These are phyloP conservation scores for Lachancea waltii DNA, from an alignment of 805 yeast species.

Conservation along the genomic window DNA sequence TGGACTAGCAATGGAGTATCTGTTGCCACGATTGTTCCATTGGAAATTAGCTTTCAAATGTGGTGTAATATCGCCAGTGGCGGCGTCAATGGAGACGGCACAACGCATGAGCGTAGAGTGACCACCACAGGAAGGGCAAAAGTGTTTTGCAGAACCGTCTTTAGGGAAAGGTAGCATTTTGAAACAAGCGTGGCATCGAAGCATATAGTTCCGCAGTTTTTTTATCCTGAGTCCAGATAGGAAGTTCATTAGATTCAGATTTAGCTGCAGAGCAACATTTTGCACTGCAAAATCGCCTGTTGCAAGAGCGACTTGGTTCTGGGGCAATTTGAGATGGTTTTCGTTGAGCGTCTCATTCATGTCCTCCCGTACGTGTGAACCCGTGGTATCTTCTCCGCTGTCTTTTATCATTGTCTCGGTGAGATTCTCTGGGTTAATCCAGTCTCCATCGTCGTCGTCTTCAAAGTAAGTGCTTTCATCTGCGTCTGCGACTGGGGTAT, in stretches of 20 bases:
- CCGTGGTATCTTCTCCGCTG: conserved; percentile 47
- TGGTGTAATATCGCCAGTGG: conserved; percentile 77
- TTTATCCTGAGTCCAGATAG: conserved; percentile 79
- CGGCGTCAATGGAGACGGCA: conserved; percentile 76
- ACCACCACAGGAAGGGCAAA: conserved; percentile 95
- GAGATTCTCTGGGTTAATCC: conserved; percentile 90
- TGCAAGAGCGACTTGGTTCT: conserved; percentile 75
- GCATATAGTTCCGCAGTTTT: conserved; percentile 84
- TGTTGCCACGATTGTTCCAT: conserved; percentile 87
- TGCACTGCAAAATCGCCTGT: conserved; percentile 98
- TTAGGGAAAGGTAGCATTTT: conserved; percentile 70
- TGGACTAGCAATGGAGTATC: conserved; percentile 81
- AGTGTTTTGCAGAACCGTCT: conserved; percentile 70
- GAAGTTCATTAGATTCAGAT: conserved; percentile 77
- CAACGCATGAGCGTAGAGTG: conserved; percentile 75
- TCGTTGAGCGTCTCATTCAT: conserved; percentile 26
- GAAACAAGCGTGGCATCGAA: conserved; percentile 97
- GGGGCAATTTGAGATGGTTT: conserved; percentile 23
- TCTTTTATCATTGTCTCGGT: conserved; percentile 64
- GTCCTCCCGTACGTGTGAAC: conserved; percentile 33
- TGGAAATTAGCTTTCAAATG: conserved; percentile 87
- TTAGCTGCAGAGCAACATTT: conserved; percentile 87
- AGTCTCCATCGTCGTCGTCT: conserved; percentile 75
- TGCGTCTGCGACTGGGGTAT: conserved; percentile 1
- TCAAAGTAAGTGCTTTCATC: conserved; percentile 29